A percentile compares a stretch with the other conserved stretches of the same genome.
Conservation (phyloP, 441 rosid genomes). For the Gossypium trilobum region DNA sequence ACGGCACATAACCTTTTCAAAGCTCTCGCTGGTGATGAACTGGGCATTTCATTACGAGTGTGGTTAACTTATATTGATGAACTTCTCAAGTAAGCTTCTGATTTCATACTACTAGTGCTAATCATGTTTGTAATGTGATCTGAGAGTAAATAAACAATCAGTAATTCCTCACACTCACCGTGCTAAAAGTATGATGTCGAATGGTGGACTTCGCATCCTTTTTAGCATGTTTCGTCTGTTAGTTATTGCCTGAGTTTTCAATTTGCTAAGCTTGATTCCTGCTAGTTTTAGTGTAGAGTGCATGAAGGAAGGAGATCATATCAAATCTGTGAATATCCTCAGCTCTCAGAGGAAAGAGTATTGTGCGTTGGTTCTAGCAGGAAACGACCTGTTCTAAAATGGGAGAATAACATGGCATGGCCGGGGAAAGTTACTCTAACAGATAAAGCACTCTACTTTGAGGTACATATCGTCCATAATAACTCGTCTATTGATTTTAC, state of each 20-base stretch:
- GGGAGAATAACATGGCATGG: constrained; percentile 94
- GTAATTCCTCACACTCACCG: not conserved
- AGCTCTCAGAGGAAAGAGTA: constrained; percentile 52
- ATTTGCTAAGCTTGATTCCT: constrained; percentile 24
- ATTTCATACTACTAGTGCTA: not conserved
- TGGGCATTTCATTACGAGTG: constrained; percentile 60
- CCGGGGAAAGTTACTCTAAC: constrained; percentile 86
- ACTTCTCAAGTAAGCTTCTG: constrained; percentile 74
- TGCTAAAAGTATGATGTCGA: not conserved
- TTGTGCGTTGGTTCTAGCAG: constrained; percentile 75
- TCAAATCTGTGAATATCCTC: constrained; percentile 43
- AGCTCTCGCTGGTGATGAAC: constrained; percentile 57
- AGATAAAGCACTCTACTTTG: constrained; percentile 75
- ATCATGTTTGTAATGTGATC: not conserved
- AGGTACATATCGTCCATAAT: constrained; percentile 41
- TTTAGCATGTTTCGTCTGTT: not conserved
- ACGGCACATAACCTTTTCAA: constrained; percentile 79
- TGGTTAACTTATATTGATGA: constrained; percentile 73
- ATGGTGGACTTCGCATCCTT: not conserved
- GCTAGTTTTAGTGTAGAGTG: constrained; percentile 56
- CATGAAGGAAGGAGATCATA: constrained; percentile 72
- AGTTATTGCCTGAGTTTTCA: not conserved
- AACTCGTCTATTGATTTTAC: not conserved
- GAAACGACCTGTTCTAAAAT: constrained; percentile 84
- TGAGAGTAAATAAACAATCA: not conserved